Evolutionary conservation across 2,329 filamentous ascomycete genomes (phyloP), one percentile per base, ranked within the genome.

Genomic region (Colletotrichum lini): DNA sequence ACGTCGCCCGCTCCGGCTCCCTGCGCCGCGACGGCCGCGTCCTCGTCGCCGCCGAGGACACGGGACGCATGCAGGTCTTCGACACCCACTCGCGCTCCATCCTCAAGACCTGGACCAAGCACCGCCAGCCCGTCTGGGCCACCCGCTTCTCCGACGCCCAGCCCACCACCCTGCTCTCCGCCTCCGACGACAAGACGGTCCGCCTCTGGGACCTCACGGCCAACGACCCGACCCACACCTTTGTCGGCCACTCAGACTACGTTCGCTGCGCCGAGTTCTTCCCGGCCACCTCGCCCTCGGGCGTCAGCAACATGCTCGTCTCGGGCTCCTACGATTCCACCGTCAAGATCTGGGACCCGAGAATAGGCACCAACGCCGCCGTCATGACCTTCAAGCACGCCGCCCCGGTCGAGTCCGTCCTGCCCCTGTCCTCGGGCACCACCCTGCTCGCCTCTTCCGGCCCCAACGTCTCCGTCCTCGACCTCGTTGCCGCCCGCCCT

Each of bases 351-450:
- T 99, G 96, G 96, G 96, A 99, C 83, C 92, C 95, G 1, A 89
- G 96, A 75, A 90, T 91, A 45, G 90, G 91, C 53, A 89, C 81
- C 78, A 87, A 82, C 77, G 86, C 81, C 40, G 86, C 91, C 8
- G 94, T 95, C 74, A 96, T 99, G 92, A 94, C 93, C 0, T 98
- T 99, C 85, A 96, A 97, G 85, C 95, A 98, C 84, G 89, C 91
- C n/a, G 93, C 93, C 18, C 92, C 96, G 2, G 89, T 99, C 26
- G 96, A 99, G 82, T 88, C 91, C 62, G 93, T 99, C n/a, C 86
- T 98, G 5, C 91, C 96, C 8, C 91, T 98, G 83, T 91, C 94
- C 10, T 94, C 93, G 2, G 95, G 94, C 58, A 98, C 95, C 5
- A 95, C 94, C 4, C 86, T 99, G 30, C 88, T 98, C 44, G 95